Evolutionary conservation across 2,329 filamentous ascomycete species (phyloP).

Genomic region (Amphichorda felina): DNA sequence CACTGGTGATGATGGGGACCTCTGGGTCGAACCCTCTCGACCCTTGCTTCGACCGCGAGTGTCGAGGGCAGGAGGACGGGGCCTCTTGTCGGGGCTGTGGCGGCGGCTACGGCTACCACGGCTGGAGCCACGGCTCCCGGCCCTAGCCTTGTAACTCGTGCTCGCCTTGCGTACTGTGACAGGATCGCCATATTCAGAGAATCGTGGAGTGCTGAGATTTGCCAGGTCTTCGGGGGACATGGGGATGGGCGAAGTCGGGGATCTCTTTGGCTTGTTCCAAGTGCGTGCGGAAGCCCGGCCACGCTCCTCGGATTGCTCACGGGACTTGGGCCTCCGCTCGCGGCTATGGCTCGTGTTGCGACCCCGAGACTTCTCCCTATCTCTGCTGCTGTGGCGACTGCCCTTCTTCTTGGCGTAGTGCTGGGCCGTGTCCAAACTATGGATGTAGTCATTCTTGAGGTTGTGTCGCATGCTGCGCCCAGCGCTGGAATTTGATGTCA

Average conservation of each 20-base stretch:
- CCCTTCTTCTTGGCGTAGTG: conserved; percentile 44
- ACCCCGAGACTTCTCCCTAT: conserved; percentile 29
- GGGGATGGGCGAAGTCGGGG: conserved; percentile 81
- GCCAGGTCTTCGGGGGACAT: conserved; percentile 86
- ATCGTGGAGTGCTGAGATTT: conserved; percentile 40
- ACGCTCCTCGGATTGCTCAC: conserved; percentile 58
- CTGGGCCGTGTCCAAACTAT: conserved; percentile 68
- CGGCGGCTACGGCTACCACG: conserved; percentile 33
- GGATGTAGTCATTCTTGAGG: conserved; percentile 68
- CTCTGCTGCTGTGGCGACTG: conserved; percentile 38
- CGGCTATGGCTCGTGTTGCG: conserved; percentile 38
- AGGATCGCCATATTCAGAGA: conserved; percentile 23
- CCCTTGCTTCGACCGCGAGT: conserved; percentile 51
- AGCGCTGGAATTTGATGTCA: conserved; percentile 42
- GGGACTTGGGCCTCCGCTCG: conserved; percentile 36
- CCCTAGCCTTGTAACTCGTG: conserved; percentile 12
- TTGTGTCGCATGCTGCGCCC: conserved; percentile 33
- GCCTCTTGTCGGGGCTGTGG: conserved; percentile 32
- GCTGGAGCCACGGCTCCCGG: conserved; percentile 35
- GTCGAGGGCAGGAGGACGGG: conserved; percentile 32
- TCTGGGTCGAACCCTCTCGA: conserved; percentile 43
- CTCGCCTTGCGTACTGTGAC: conserved; percentile 31
- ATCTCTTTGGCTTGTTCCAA: conserved; percentile 66
- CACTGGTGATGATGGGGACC: conserved; percentile 72
- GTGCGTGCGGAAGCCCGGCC: conserved; percentile 55